phyloP scores from a whole-genome alignment of 345 rosid genomes.

The Citrus reticulata region DNA sequence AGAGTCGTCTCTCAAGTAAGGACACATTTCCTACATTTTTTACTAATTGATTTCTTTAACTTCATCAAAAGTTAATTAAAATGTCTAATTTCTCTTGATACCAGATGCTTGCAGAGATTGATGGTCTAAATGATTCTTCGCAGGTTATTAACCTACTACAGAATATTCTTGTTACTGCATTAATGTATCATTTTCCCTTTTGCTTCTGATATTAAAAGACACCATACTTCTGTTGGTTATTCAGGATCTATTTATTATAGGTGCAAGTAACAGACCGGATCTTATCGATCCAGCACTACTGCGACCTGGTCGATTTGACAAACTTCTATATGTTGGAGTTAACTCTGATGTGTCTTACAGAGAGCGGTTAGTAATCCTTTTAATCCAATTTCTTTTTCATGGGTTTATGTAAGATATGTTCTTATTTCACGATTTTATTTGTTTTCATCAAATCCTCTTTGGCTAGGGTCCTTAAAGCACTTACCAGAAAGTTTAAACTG shows the following conservation, averaged over 20 bases:
- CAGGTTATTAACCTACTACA: constrained; percentile 41
- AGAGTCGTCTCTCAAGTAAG: constrained; percentile 93
- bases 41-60: neutral
- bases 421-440: neutral
- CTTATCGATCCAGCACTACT: constrained; percentile 96
- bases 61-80: constrained; percentile 1
- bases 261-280: constrained; percentile 98
- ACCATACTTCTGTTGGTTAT: constrained; percentile 6
- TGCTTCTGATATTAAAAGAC: constrained; percentile 6
- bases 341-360: constrained; percentile 83
- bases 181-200: neutral
- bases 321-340: constrained; percentile 90
- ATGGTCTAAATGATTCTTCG: constrained; percentile 80
- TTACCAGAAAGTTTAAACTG: constrained; percentile 87
- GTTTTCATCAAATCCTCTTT: constrained; percentile 9
- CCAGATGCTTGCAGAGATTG: constrained; percentile 99
- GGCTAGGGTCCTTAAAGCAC: constrained; percentile 84
- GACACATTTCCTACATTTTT: constrained; percentile 14
- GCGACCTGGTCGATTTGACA: constrained; percentile 96
- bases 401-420: neutral
- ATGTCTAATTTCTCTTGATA: constrained; percentile 1
- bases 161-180: neutral
- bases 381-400: neutral
- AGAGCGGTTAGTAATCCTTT: constrained; percentile 56
- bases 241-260: constrained; percentile 89